These are phyloP conservation scores for Ganoderma lingzhi DNA, from an alignment of 1,284 basidiomycete genomes.

Conservation along the genomic window DNA sequence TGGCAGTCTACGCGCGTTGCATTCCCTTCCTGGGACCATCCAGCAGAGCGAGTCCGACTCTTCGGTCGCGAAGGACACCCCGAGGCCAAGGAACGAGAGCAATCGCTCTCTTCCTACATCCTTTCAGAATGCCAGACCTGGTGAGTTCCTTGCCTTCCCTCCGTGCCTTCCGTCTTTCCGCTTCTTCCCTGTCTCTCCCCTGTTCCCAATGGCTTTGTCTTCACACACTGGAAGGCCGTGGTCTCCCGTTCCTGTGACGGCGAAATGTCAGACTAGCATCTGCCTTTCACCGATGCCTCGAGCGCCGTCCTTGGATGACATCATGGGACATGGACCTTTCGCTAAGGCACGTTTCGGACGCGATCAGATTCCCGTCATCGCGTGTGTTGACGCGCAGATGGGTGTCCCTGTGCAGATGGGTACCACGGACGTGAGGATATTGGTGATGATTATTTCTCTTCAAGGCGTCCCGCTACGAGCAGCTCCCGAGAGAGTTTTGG, in stretches of 20 bases:
- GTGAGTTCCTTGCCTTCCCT: constrained; percentile 27
- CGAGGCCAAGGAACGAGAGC: constrained; percentile 51
- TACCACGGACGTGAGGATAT: not conserved
- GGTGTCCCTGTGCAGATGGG: not conserved
- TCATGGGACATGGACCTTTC: not conserved
- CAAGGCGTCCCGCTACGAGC: too few relatives aligned
- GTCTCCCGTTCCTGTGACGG: not conserved
- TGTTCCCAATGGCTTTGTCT: not conserved
- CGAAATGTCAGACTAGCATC: not conserved
- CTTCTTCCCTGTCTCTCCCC: not conserved
- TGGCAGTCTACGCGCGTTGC: constrained; percentile 28
- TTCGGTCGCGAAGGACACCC: constrained; percentile 40
- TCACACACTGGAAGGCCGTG: not conserved
- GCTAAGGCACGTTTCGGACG: not conserved
- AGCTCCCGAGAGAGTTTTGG: too few relatives aligned
- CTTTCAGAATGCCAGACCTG: constrained; percentile 42
- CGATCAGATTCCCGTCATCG: not conserved
- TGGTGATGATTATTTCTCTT: too few relatives aligned
- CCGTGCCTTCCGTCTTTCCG: not conserved
- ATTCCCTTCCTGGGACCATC: constrained; percentile 26
- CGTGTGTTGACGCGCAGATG: not conserved
- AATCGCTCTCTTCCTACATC: constrained; percentile 44
- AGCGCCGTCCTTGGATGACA: not conserved
- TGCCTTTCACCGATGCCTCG: not conserved
- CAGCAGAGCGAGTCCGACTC: constrained; percentile 42